Conservation (phyloP, 805 yeast species). For the Candida piceae region DNA sequence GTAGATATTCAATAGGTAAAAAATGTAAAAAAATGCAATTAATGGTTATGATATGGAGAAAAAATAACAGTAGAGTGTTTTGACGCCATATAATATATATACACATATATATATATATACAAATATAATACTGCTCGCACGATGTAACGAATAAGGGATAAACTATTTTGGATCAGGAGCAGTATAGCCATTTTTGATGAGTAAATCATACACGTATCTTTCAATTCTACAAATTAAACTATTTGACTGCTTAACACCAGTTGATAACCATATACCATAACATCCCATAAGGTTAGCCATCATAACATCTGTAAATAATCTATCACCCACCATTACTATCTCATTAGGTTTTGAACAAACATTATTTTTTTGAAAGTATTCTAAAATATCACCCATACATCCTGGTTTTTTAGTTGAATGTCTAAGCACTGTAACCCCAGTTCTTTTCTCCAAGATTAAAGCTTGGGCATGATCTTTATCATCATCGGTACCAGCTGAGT, state of each 20-base stretch:
- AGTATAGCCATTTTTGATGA: slow-evolving; percentile 3
- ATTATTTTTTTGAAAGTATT: slow-evolving; percentile 48
- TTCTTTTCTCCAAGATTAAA: slow-evolving; percentile 47
- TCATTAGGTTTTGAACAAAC: slow-evolving; percentile 47
- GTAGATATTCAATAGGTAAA: too few relatives aligned
- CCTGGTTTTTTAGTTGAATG: slow-evolving; percentile 82
- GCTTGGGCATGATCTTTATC: slow-evolving; percentile 64
- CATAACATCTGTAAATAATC: slow-evolving; percentile 84
- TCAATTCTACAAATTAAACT: slow-evolving; percentile 51
- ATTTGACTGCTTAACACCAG: slow-evolving; percentile 62
- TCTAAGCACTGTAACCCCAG: slow-evolving; percentile 66
- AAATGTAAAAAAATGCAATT: too few relatives aligned
- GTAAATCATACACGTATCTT: slow-evolving; percentile 28
- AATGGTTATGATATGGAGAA: too few relatives aligned
- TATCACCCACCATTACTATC: slow-evolving; percentile 84
- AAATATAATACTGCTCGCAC: too few relatives aligned
- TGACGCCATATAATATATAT: too few relatives aligned
- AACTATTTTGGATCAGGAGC: slow-evolving; percentile 1
- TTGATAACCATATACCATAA: slow-evolving; percentile 74
- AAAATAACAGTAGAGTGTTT: too few relatives aligned
- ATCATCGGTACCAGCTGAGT: slow-evolving; percentile 87
- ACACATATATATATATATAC: too few relatives aligned
- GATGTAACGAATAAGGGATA: too few relatives aligned
- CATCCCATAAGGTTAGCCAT: slow-evolving; percentile 96
- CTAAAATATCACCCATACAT: slow-evolving; percentile 62